These are phyloP conservation scores for Mycogone perniciosa DNA, from an alignment of 2,329 filamentous ascomycete species.

Conservation along the genomic window DNA sequence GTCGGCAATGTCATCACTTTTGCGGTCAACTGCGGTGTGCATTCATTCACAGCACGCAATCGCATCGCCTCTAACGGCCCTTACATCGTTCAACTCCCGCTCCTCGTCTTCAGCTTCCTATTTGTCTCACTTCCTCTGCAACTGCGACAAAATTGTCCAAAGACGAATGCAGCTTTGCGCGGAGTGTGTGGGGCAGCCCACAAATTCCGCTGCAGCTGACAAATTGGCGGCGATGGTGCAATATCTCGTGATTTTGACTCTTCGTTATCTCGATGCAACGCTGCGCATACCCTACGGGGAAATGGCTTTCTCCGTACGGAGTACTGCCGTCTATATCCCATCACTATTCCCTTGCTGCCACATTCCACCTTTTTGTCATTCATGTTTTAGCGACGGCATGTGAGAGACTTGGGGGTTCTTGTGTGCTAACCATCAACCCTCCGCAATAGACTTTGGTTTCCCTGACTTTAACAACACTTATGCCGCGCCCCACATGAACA, in stretches of 20 bases:
- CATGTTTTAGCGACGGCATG: background rate
- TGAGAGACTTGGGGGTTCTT: background rate
- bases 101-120: background rate
- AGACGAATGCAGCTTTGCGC: slow-evolving; percentile 3
- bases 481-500: slow-evolving; percentile 42
- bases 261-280: background rate
- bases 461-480: slow-evolving; percentile 49
- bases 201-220: slow-evolving; percentile 28
- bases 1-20: too few relatives aligned
- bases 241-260: slow-evolving; percentile 50
- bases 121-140: background rate
- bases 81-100: too few relatives aligned
- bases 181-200: slow-evolving; percentile 13
- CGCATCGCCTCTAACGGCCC: too few relatives aligned
- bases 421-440: slow-evolving; percentile 23
- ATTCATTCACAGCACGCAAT: too few relatives aligned
- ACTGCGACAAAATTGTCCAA: slow-evolving; percentile 7
- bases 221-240: slow-evolving; percentile 50
- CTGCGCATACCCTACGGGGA: slow-evolving; percentile 2
- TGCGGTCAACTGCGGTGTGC: too few relatives aligned
- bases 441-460: slow-evolving; percentile 54
- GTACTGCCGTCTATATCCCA: slow-evolving; percentile 6
- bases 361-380: background rate
- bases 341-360: background rate
- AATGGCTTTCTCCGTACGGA: slow-evolving; percentile 4